phyloP scores from a whole-genome alignment of 2,329 filamentous ascomycete genomes.

The Rhynchosporium secalis region DNA sequence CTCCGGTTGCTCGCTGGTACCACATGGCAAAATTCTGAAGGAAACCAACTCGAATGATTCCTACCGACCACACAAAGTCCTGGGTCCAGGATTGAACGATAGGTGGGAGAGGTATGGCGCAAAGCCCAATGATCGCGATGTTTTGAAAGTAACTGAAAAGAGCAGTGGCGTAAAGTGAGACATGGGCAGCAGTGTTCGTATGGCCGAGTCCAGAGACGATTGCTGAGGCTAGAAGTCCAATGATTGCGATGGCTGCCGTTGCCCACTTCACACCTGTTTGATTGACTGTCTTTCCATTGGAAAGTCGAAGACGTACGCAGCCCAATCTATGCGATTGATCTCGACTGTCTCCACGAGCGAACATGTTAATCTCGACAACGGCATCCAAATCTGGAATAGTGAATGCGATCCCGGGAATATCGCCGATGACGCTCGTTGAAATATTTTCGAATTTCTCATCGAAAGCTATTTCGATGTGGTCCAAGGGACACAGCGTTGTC shows the following conservation, averaged over 20 bases:
- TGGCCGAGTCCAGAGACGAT: slow-evolving; percentile 88
- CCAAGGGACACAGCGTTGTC: slow-evolving; percentile 86
- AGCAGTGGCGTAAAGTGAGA: slow-evolving; percentile 88
- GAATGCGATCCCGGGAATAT: slow-evolving; percentile 83
- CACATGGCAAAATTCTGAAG: slow-evolving; percentile 87
- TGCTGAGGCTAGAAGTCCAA: slow-evolving; percentile 81
- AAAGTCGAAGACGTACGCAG: slow-evolving; percentile 83
- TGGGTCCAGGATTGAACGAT: slow-evolving; percentile 93
- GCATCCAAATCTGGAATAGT: slow-evolving; percentile 89
- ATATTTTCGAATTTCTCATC: slow-evolving; percentile 17
- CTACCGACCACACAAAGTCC: slow-evolving; percentile 98
- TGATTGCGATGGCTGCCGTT: slow-evolving; percentile 81
- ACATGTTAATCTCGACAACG: slow-evolving; percentile 78
- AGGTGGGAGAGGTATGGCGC: slow-evolving; percentile 76
- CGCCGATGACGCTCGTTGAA: slow-evolving; percentile 61
- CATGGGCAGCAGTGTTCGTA: slow-evolving; percentile 90
- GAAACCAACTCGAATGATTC: slow-evolving; percentile 82
- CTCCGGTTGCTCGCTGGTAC: slow-evolving; percentile 93
- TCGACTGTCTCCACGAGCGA: slow-evolving; percentile 56
- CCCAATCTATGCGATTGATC: slow-evolving; percentile 58
- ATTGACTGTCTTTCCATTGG: slow-evolving; percentile 90
- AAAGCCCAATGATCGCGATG: slow-evolving; percentile 87
- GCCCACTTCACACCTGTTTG: slow-evolving; percentile 86
- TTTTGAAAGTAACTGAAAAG: slow-evolving; percentile 94
- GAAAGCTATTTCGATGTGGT: slow-evolving; percentile 66